Base-by-base conservation (phyloP, 2,329 filamentous ascomycete genomes). In the Penicillium brasilianum region DNA sequence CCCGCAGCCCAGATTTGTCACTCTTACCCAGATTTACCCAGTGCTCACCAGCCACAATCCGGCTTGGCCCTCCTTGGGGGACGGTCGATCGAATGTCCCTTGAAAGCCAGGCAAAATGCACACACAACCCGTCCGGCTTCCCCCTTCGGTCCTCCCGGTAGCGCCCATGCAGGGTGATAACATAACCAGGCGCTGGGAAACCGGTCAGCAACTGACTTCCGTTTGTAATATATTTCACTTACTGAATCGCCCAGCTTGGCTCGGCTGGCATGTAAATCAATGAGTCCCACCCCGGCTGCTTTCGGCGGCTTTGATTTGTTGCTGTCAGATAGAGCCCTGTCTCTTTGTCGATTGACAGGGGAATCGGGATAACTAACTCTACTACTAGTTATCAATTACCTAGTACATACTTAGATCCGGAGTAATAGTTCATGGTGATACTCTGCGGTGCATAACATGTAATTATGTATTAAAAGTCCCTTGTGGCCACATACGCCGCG, bases 61-160 rank as follows among this genome's bases (percentile, higher is more conserved):
- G 34, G 50, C 50, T 52, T 39, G 34, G 34, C 34, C 50, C 50
- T 37, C 36, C n/a, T 18, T 28, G 34, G 63, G 32, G 57, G 55
- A 64, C 41, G 61, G 48, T 62, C 61, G 64, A 59, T 60, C 62
- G 37, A 22, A 55, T 61, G 58, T 48, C 46, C 58, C 18, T 50
- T 55, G n/a, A 30, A 28, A 48, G 44, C 44, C 44, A n/a, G n/a
- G n/a, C n/a, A n/a, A n/a, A n/a, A n/a, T n/a, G n/a, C n/a, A 48
- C 46, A 50, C 61, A 28, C 25, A 28, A 2, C 48, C 14, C 50
- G 7, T 18, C 48, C 66, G 64, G 66, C 59, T 68, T 68, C 28
- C 66, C 59, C 61, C 43, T 66, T 67, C 59, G 4, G 66, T 67
- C 65, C 46, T 62, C 16, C 66, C 66, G 63, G 28, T 30, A 28